These are phyloP conservation scores for Trichoderma reesei DNA, from an alignment of 495 filamentous ascomycete species.

Conservation along the genomic window DNA sequence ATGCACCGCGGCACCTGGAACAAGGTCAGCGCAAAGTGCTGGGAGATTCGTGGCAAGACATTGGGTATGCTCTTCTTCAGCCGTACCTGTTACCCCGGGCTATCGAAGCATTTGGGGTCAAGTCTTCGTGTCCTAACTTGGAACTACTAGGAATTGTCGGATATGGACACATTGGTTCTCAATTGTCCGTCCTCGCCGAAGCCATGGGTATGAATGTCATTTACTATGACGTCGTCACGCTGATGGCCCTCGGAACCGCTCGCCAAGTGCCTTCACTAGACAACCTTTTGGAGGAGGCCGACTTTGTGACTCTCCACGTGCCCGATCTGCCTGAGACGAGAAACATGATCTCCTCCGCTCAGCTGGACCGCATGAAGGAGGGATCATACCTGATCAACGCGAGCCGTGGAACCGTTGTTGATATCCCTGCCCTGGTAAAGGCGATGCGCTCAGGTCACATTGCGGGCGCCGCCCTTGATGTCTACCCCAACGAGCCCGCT, in stretches of 20 bases:
- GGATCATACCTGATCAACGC: conserved; percentile 95
- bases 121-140: not conserved
- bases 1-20: conserved; percentile 96
- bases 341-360: conserved; percentile 68
- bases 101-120: not conserved
- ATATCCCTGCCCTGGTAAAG: conserved; percentile 85
- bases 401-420: conserved; percentile 84
- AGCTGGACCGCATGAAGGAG: conserved; percentile 82
- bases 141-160: conserved; percentile 66
- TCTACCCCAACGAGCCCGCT: conserved; percentile 87
- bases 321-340: conserved; percentile 86
- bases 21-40: conserved; percentile 91
- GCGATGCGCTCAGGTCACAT: conserved; percentile 81
- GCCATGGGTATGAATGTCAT: conserved; percentile 96
- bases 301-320: conserved; percentile 92
- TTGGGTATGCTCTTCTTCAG: conserved; percentile 47
- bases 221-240: conserved; percentile 85
- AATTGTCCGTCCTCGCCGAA: conserved; percentile 91
- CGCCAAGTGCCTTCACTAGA: conserved; percentile 71
- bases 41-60: conserved; percentile 97
- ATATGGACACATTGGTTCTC: conserved; percentile 95
- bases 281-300: conserved; percentile 63
- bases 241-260: conserved; percentile 87
- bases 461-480: conserved; percentile 90
- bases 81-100: conserved; percentile 5